Evolutionary conservation across 768 basidiomycete species (phyloP), one percentile per base, ranked within the genome.

Genomic region (Suillus tomentosus): DNA sequence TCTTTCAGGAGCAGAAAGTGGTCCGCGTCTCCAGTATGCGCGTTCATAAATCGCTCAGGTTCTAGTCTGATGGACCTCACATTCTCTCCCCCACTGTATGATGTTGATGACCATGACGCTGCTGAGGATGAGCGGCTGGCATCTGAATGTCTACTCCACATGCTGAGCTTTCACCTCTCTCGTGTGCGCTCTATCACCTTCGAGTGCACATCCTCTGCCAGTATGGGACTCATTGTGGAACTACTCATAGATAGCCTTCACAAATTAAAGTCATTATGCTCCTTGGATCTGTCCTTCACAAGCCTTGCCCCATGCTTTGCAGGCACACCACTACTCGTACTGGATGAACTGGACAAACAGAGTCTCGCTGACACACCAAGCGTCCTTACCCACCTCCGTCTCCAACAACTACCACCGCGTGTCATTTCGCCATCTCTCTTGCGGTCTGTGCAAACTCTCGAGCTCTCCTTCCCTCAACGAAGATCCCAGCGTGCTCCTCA

Each of bases 391-490:
- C 70, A 77, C 68, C 78, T 84, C 31, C 78, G 78, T 62, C 66
- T 85, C 34, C 75, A 79, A 59, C 75, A 80, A 68, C 68, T 85
- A 36, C 80, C 82, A 24, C 71, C 78, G 15, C 75, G 75, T 48
- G 73, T 73, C 56, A 69, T 84, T 5, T 77, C 81, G 14, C 65
- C 70, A 15, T 69, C 70, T 60, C 74, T 81, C 60, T 67, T 84
- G 50, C 67, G 72, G 34, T 79, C 80, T 63, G 72, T 85, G 54
- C 73, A 69, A 62, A 75, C 73, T 19, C 76, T 86, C 27, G 80
- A 83, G 62, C 72, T 86, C 31, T 74, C 71, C 40, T 84, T 77
- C 65, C 71, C 76, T 3, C 77, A 74, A 39, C 79, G 67, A 68
- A 71, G 64, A 64, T 65, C 66, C 5, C 64, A 64, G 27, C 71